Base-by-base conservation (phyloP, 1,139 yeast genomes). In the Blastobotrys proliferans region DNA sequence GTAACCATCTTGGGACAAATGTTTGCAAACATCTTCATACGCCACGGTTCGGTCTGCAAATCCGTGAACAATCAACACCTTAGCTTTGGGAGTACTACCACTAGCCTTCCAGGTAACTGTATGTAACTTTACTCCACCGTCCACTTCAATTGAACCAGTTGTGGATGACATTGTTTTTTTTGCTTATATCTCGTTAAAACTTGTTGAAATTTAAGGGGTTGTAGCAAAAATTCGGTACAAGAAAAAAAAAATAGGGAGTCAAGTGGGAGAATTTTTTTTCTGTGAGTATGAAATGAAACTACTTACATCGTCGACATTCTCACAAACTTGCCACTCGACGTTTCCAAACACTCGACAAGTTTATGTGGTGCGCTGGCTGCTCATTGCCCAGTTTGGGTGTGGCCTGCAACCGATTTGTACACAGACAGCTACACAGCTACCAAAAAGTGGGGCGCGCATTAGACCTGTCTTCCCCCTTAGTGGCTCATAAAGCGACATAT, bases 51-150 rank as follows among this genome's bases (percentile, higher is more conserved):
- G 75, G 58, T 90, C 97, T 18, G 81, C 76, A 62, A 87, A 88
- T 0, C 97, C 97, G 17, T 85, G 81, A 42, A 55, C 48, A 49
- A 76, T 73, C 4, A 87, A 48, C 6, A 85, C 60, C 47, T 81
- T 72, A 2, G 84, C 90, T 49, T 70, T 71, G n/a, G n/a, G n/a
- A 54, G 69, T 66, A 2, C 54, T 56, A 6, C 56, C 61, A 9
- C 35, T 24, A 18, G 13, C 24, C 17, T 33, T 33, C 56, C 48
- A 52, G 17, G 51, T 51, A 43, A 50, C 46, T 14, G 52, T 51
- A 35, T 43, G 47, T 35, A 55, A 27, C 34, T 49, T 42, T 10
- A 53, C 29, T n/a, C n/a, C n/a, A 10, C 56, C 57, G 22, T 53
- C 56, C 10, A 35, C 39, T 13, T 41, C 44, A 25, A 40, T 19